phyloP scores from a whole-genome alignment of 2,329 filamentous ascomycete species.

The Biscogniauxia mediterranea region DNA sequence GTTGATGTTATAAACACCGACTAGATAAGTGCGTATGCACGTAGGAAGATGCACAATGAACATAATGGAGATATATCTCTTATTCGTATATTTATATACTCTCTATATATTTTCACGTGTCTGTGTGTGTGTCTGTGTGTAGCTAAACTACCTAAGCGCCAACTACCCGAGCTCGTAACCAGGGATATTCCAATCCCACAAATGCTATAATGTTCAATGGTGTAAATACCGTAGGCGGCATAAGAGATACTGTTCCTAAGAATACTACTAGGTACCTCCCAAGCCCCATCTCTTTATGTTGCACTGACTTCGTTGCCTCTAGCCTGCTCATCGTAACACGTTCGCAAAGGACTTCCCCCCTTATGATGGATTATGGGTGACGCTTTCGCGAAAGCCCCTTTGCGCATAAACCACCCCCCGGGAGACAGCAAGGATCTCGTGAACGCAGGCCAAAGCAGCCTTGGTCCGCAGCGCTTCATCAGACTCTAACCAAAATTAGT shows the following conservation, averaged over 20 bases:
- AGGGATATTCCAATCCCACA: neutral
- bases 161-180: neutral
- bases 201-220: neutral
- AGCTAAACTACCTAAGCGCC: neutral
- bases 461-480: neutral
- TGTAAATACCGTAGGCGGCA: no score
- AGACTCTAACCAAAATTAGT: neutral
- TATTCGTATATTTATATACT: neutral
- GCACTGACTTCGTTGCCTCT: no score
- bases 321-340: no score
- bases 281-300: no score
- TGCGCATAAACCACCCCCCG: neutral
- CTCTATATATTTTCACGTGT: neutral
- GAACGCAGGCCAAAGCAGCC: neutral
- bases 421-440: neutral
- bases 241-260: no score
- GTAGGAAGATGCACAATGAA: neutral
- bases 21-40: no score
- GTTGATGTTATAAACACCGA: no score
- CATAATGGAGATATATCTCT: neutral
- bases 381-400: neutral
- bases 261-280: no score
- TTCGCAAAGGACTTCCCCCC: no score
- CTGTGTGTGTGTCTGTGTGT: neutral
- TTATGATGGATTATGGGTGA: neutral